A percentile compares a stretch with the other conserved stretches of the same genome.
Evolutionary conservation across 2,329 filamentous ascomycete species (phyloP).

Genomic region (Chrysosporium keratinophilum): DNA sequence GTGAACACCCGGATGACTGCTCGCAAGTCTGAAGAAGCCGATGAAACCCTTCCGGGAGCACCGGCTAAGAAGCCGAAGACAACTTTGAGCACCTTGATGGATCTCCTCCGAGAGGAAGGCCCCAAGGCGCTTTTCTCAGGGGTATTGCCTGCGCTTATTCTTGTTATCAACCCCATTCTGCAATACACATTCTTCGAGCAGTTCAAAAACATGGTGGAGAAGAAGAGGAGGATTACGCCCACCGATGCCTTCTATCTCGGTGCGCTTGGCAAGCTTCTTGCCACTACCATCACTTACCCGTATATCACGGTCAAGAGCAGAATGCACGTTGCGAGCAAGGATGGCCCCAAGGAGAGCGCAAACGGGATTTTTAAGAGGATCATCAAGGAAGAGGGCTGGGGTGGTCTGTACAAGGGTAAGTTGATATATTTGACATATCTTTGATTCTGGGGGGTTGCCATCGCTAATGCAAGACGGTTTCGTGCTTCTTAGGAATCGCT

Average conservation of each 20-base stretch:
- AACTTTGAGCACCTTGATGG: conserved; percentile 70
- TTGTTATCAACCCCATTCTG: conserved; percentile 96
- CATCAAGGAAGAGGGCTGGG: conserved; percentile 79
- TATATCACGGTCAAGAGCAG: conserved; percentile 98
- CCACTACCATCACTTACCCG: conserved; percentile 88
- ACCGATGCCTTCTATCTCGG: conserved; percentile 83
- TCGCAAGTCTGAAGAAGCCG: conserved; percentile 52
- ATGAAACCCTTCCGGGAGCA: conserved; percentile 30
- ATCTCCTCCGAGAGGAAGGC: conserved; percentile 74
- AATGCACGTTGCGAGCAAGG: conserved; percentile 80
- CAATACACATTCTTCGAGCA: conserved; percentile 99
- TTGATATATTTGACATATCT: conserved; percentile 15
- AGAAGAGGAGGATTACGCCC: conserved; percentile 64
- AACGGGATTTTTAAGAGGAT: conserved; percentile 66
- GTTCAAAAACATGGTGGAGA: conserved; percentile 84
- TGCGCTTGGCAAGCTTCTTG: conserved; percentile 86
- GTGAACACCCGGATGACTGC: conserved; percentile 98
- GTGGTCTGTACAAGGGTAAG: conserved; percentile 83
- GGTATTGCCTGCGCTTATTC: conserved; percentile 79
- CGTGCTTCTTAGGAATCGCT: conserved; percentile 58
- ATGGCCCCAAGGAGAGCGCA: conserved; percentile 70
- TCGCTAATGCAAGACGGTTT: not conserved
- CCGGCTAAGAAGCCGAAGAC: conserved; percentile 48
- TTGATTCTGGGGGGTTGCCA: not conserved
- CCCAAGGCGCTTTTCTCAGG: conserved; percentile 78